Conservation (phyloP, 2,329 filamentous ascomycete species). For the Eutypa lata region DNA sequence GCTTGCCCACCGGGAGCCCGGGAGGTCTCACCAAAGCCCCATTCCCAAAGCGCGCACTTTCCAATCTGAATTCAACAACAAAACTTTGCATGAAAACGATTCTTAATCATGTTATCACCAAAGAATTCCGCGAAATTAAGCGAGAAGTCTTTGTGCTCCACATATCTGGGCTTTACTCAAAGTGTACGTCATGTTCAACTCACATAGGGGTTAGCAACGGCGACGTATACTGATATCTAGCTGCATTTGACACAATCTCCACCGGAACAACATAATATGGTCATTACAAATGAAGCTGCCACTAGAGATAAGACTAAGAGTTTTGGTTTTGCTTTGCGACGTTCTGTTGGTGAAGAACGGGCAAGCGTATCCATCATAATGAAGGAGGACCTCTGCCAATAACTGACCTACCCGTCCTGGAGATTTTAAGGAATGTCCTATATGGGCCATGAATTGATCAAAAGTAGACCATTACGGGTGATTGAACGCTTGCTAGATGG, state of each 20-base stretch:
- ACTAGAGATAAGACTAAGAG: slow-evolving; percentile 7
- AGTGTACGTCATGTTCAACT: slow-evolving; percentile 3
- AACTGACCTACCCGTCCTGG: slow-evolving; percentile 18
- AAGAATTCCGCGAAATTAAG: background rate
- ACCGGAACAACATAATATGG: slow-evolving; percentile 6
- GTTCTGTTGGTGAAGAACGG: slow-evolving; percentile 6
- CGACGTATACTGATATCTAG: slow-evolving; percentile 13
- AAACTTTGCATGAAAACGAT: no score
- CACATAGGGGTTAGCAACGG: slow-evolving; percentile 8
- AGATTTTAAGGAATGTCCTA: slow-evolving; percentile 9
- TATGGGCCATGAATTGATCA: slow-evolving; percentile 15
- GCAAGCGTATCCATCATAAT: slow-evolving; percentile 4
- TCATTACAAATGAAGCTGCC: slow-evolving; percentile 2
- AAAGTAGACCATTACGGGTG: slow-evolving; percentile 14
- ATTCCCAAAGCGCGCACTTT: background rate
- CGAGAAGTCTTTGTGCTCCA: slow-evolving; percentile 2
- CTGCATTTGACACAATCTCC: slow-evolving; percentile 14
- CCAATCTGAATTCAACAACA: background rate
- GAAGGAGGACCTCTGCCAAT: slow-evolving; percentile 21
- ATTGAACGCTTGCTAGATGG: slow-evolving; percentile 37
- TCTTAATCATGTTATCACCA: slow-evolving; percentile 7
- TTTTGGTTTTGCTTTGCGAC: slow-evolving; percentile 4
- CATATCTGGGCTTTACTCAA: slow-evolving; percentile 6
- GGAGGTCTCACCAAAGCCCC: background rate
- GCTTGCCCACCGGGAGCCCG: background rate